phyloP scores from a whole-genome alignment of 2,329 filamentous ascomycete species.

The Aureobasidium sp. region DNA sequence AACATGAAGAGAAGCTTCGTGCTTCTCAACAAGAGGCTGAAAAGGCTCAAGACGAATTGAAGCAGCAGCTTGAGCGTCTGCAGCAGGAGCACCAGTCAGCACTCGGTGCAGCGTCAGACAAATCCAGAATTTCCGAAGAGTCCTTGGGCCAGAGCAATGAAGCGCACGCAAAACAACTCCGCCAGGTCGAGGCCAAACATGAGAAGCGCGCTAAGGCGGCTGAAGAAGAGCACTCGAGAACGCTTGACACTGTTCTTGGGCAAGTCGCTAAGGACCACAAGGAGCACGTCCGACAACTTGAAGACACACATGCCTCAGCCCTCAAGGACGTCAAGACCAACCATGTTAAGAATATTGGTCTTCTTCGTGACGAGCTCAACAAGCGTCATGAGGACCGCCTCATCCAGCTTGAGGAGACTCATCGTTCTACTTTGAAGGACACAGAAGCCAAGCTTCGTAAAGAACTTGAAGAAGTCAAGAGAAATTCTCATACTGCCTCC shows the following conservation, averaged over 20 bases:
- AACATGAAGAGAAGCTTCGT: conserved; percentile 15
- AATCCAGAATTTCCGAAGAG: neutral
- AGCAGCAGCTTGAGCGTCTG: neutral
- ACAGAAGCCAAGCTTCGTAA: neutral
- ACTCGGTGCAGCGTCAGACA: conserved; percentile 9
- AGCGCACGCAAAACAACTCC: neutral
- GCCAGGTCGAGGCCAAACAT: neutral
- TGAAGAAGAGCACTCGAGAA: neutral
- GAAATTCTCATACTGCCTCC: neutral
- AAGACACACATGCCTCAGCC: neutral
- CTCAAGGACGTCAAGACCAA: conserved; percentile 1
- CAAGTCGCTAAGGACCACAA: neutral
- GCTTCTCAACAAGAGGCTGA: conserved; percentile 13
- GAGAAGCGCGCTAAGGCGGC: neutral
- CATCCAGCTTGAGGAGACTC: neutral
- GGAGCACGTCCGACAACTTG: neutral
- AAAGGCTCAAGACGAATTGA: neutral
- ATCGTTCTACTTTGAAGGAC: neutral
- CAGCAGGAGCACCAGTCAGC: conserved; percentile 2
- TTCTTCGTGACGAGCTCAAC: neutral
- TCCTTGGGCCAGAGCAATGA: neutral
- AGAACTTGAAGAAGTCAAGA: neutral
- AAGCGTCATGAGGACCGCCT: conserved; percentile 1
- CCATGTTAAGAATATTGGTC: neutral
- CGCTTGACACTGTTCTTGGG: neutral